phyloP scores from a whole-genome alignment of 345 rosid genomes.

The Fremontodendron californicum region DNA sequence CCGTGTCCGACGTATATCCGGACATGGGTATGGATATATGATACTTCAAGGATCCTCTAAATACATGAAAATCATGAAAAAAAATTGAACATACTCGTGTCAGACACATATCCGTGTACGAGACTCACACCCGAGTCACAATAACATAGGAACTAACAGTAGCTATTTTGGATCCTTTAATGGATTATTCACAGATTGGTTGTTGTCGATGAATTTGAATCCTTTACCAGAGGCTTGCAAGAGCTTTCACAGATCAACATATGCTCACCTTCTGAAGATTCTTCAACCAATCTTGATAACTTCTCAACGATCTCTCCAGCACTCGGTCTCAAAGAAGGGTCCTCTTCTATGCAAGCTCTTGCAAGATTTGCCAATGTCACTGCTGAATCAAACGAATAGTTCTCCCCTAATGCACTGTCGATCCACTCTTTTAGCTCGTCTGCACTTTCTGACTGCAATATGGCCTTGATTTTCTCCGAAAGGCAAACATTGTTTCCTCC shows the following conservation, averaged over 20 bases:
- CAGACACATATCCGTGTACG: no score
- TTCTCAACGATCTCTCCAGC: slow-evolving; percentile 73
- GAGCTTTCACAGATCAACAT: slow-evolving; percentile 57
- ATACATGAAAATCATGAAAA: no score
- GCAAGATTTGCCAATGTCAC: slow-evolving; percentile 63
- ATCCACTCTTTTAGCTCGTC: slow-evolving; percentile 62
- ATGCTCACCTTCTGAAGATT: slow-evolving; percentile 40
- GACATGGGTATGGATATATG: no score
- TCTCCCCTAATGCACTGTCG: slow-evolving; percentile 69
- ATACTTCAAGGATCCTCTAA: no score
- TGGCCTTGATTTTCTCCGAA: slow-evolving; percentile 37
- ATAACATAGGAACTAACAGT: not conserved
- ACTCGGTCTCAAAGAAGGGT: slow-evolving; percentile 55
- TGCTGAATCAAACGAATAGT: slow-evolving; percentile 63
- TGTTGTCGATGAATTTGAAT: slow-evolving; percentile 32
- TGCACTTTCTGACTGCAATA: slow-evolving; percentile 39
- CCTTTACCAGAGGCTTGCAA: slow-evolving; percentile 66
- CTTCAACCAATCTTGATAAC: slow-evolving; percentile 60
- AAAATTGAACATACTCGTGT: no score
- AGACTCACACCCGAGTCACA: no score
- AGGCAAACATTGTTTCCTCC: slow-evolving; percentile 38
- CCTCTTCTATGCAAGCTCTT: slow-evolving; percentile 60
- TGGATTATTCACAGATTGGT: slow-evolving; percentile 15
- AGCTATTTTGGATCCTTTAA: not conserved
- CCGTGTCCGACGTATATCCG: no score